These are phyloP conservation scores for Pseudogymnoascus sp. DNA, from an alignment of 2,329 filamentous ascomycete genomes.

Conservation along the genomic window DNA sequence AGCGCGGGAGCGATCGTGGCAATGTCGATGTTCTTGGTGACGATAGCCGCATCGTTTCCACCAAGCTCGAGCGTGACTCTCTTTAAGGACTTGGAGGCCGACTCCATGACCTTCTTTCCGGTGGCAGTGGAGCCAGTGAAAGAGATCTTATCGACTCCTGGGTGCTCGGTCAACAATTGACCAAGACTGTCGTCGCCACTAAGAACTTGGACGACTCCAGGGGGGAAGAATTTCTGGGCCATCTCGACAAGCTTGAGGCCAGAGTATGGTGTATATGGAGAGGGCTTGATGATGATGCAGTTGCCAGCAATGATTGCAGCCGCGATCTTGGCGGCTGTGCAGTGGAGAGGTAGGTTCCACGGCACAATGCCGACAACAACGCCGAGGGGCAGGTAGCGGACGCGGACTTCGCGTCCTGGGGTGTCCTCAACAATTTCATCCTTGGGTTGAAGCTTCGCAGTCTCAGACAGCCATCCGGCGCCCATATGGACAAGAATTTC, in stretches of 20 bases:
- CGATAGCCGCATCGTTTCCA: slow-evolving; percentile 46
- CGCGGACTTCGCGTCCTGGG: slow-evolving; percentile 14
- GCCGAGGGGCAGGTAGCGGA: slow-evolving; percentile 34
- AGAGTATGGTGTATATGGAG: slow-evolving; percentile 38
- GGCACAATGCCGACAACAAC: slow-evolving; percentile 42
- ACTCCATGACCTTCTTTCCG: slow-evolving; percentile 39
- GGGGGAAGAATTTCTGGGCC: slow-evolving; percentile 38
- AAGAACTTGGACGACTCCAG: slow-evolving; percentile 45
- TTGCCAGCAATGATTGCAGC: slow-evolving; percentile 51
- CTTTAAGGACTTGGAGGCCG: slow-evolving; percentile 44
- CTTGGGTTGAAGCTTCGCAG: background rate
- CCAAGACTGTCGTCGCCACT: slow-evolving; percentile 47
- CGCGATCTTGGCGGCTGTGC: slow-evolving; percentile 46
- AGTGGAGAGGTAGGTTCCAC: slow-evolving; percentile 50
- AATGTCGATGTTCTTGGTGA: slow-evolving; percentile 46
- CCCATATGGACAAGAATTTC: slow-evolving; percentile 13
- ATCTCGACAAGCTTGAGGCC: slow-evolving; percentile 44
- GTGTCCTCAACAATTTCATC: slow-evolving; percentile 9
- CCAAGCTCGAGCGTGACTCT: slow-evolving; percentile 45
- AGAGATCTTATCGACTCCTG: slow-evolving; percentile 45
- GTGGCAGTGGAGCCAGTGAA: slow-evolving; percentile 49
- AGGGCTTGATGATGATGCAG: slow-evolving; percentile 48
- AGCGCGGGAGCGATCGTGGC: slow-evolving; percentile 31
- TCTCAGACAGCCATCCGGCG: background rate
- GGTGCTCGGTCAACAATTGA: slow-evolving; percentile 42